Conservation (phyloP, 805 yeast genomes). For the Torulaspora quercuum region DNA sequence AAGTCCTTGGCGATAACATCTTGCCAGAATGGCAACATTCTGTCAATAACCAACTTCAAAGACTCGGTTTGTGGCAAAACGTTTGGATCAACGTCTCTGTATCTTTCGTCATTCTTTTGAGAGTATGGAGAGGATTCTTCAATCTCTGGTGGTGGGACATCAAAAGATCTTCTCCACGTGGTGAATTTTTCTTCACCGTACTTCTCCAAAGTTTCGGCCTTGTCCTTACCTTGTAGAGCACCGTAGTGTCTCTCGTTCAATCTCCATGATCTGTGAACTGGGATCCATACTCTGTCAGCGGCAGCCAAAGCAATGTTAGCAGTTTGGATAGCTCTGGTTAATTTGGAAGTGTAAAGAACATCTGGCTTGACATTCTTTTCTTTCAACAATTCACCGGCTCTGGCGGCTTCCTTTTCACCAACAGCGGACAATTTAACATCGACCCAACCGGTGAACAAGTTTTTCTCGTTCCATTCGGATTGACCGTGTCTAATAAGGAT, state of each 20-base stretch:
- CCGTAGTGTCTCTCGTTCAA: slow-evolving; percentile 99
- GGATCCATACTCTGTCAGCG: slow-evolving; percentile 88
- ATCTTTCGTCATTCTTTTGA: slow-evolving; percentile 82
- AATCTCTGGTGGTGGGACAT: slow-evolving; percentile 92
- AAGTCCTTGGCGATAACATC: slow-evolving; percentile 83
- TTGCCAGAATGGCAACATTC: slow-evolving; percentile 96
- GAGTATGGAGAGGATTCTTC: slow-evolving; percentile 75
- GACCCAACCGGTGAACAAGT: slow-evolving; percentile 98
- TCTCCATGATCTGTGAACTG: slow-evolving; percentile 95
- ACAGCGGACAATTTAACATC: slow-evolving; percentile 80
- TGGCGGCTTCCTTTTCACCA: slow-evolving; percentile 86
- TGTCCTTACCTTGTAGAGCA: slow-evolving; percentile 97
- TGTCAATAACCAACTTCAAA: slow-evolving; percentile 88
- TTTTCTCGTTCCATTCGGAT: slow-evolving; percentile 98
- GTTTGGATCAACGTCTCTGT: slow-evolving; percentile 75
- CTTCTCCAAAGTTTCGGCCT: slow-evolving; percentile 83
- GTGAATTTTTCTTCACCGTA: slow-evolving; percentile 92
- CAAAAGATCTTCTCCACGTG: slow-evolving; percentile 96
- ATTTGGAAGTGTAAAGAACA: slow-evolving; percentile 82
- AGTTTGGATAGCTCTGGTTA: slow-evolving; percentile 94
- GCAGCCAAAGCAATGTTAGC: slow-evolving; percentile 88
- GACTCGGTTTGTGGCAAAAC: slow-evolving; percentile 94
- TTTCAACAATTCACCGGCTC: slow-evolving; percentile 89
- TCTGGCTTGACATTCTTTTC: slow-evolving; percentile 85
- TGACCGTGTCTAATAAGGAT: slow-evolving; percentile 98